Evolutionary conservation across 139 green algal genomes (phyloP).

Genomic region (Ostreobium quekettii): DNA sequence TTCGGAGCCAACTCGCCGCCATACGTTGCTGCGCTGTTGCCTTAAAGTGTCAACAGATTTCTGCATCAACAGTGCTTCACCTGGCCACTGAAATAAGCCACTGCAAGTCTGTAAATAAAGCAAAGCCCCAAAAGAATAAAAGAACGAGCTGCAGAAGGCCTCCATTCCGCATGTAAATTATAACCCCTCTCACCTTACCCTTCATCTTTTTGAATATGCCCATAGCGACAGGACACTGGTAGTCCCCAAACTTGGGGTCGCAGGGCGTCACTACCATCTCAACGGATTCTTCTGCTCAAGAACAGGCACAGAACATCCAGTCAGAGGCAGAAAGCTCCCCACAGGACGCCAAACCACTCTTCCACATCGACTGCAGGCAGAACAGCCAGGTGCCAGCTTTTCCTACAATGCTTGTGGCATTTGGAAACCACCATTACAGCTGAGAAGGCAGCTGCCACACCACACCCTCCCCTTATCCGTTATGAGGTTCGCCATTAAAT

Average conservation of each 20-base stretch:
- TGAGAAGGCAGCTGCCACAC: no score
- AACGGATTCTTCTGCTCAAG: no score
- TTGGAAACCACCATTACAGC: no score
- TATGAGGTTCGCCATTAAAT: no score
- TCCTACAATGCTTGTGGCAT: no score
- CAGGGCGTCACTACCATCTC: slow-evolving; percentile 5
- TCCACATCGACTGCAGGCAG: no score
- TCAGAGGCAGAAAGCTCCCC: no score
- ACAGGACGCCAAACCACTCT: no score
- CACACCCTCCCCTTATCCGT: no score
- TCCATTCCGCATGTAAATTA: neutral
- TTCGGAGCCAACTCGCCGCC: neutral
- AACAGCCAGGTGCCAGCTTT: no score
- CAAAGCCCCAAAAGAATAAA: no score
- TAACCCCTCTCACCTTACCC: slow-evolving; percentile 37
- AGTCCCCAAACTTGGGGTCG: slow-evolving; percentile 84
- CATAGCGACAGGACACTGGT: slow-evolving; percentile 99
- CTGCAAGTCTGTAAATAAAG: neutral
- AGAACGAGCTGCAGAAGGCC: neutral
- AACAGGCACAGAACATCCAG: no score
- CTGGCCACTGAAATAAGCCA: neutral
- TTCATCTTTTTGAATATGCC: slow-evolving; percentile 81
- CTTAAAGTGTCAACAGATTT: neutral
- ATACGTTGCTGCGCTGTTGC: neutral
- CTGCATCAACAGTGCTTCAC: neutral